Evolutionary conservation across 2,329 filamentous ascomycete genomes (phyloP), one percentile per base, ranked within the genome.

Genomic region (Cercospora sp.): DNA sequence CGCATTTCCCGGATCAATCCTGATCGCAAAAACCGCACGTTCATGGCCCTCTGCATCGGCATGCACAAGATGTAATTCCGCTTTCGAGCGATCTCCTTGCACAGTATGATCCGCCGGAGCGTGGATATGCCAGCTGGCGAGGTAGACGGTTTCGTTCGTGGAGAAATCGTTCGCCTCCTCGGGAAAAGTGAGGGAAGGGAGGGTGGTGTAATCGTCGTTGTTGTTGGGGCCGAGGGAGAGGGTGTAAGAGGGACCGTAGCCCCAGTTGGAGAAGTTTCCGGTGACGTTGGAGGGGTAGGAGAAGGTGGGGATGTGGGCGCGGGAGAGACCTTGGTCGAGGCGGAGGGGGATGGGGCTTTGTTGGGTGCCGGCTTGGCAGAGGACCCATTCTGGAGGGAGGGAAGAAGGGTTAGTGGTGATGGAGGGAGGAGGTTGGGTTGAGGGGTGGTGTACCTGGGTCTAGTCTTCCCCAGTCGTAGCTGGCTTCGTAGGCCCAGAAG

Each of bases 331-430:
- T 64, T 80, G 75, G 23, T 75, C 73, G 31, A 81, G 75, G 8
- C 73, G 76, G 7, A 86, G 79, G 0, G 79, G 76, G 62, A 86
- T 85, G 6, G 84, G 84, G 0, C 83, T 82, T 73, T 86, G 84
- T 65, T 83, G 80, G 0, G 82, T 84, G 40, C 84, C 84, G 16
- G 80, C 82, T 69, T 85, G 84, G 77, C 84, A 86, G 20, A 81
- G 74, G 5, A 76, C 73, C 71, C 84, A 84, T 53, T 78, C 79
- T 77, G 69, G 42, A 48, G n/a, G 45, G 8, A 6, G 18, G 42
- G 6, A 16, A 16, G 13, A 16, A n/a, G 36, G 23, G 28, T 55
- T 68, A 42, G 63, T 60, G 55, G 16, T n/a, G 13, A 5, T 40
- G 13, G 36, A 12, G 26, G 33, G 6, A 12, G 18, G 13, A 20